Base-by-base conservation (phyloP, 2,329 filamentous ascomycete genomes). In the Leptographium lundbergii region DNA sequence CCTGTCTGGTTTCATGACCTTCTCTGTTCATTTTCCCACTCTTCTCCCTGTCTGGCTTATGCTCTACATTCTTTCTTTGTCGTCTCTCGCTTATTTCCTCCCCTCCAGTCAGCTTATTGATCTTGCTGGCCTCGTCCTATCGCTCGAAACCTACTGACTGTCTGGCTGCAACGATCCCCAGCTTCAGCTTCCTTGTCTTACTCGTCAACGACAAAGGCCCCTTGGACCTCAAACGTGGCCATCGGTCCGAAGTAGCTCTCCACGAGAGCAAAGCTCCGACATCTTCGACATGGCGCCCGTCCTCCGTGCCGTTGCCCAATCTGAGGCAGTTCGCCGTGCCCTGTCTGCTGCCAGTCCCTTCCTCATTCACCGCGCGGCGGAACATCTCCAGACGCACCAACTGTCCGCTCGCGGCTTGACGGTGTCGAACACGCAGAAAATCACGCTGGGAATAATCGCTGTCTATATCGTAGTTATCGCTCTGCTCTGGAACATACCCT, bases 401-500 rank as follows among this genome's bases (percentile, higher is more conserved):
- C 25, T 63, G 4, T 56, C 56, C 17, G 56, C 54, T 7, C 63
- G 63, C 54, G 52, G 57, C 57, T 73, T 88, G 13, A 67, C 75
- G 29, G 82, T 85, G 50, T 86, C 82, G 63, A 79, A 83, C 67
- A 87, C 87, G 2, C 87, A 91, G 66, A 77, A 78, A 57, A 78
- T 89, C 11, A 90, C 87, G 0, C 73, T 90, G 29, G 86, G 86
- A 10, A 75, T 89, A 48, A 88, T 91, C 65, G 65, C 58, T 3
- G 65, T 53, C 9, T 66, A 66, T 57, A 78, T 87, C 2, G 86
- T 89, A 22, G 78, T 79, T 54, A 91, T 91, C 63, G 87, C 86
- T 5, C 75, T 91, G 50, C 74, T 91, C 4, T 91, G 88, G 88
- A 91, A 91, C 71, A 70, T 91, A 1, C 88, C 88, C 1, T 89